A percentile compares a stretch with the other conserved stretches of the same genome.
phyloP scores from a whole-genome alignment of 23 red algal species.

The Gracilaria domingensis region DNA sequence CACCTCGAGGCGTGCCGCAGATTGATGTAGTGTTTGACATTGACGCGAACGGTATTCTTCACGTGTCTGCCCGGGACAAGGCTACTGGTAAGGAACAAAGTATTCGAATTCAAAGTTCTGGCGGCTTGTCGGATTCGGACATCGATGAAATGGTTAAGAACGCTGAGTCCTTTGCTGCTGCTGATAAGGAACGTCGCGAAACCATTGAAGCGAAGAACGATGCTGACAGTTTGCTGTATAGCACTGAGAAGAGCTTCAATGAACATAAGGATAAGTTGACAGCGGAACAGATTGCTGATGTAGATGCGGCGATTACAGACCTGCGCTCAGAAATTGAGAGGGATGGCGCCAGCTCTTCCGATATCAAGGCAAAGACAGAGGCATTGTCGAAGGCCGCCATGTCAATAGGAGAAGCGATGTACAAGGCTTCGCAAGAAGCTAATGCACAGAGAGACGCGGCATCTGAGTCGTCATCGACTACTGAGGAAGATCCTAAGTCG shows the following conservation, averaged over 20 bases:
- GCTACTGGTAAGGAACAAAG: slow-evolving; percentile 91
- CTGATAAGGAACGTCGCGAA: slow-evolving; percentile 82
- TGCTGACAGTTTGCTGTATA: slow-evolving; percentile 91
- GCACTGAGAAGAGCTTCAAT: slow-evolving; percentile 88
- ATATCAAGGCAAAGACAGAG: slow-evolving; percentile 92
- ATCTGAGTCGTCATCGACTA: slow-evolving; percentile 43
- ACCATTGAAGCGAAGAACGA: slow-evolving; percentile 92
- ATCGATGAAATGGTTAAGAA: slow-evolving; percentile 93
- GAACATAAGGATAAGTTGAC: slow-evolving; percentile 90
- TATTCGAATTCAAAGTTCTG: slow-evolving; percentile 88
- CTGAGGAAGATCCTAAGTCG: slow-evolving; percentile 51
- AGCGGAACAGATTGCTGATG: slow-evolving; percentile 61
- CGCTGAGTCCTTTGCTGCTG: slow-evolving; percentile 87
- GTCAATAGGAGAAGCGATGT: slow-evolving; percentile 98
- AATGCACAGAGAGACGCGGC: slow-evolving; percentile 60
- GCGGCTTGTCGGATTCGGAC: slow-evolving; percentile 83
- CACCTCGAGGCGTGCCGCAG: slow-evolving; percentile 92
- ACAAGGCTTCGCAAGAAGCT: slow-evolving; percentile 86
- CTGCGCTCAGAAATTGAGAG: slow-evolving; percentile 81
- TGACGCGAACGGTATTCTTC: slow-evolving; percentile 96
- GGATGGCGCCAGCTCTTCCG: slow-evolving; percentile 43
- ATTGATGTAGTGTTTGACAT: slow-evolving; percentile 98
- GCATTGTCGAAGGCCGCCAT: slow-evolving; percentile 94
- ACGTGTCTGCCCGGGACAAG: slow-evolving; percentile 93
- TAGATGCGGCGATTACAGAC: slow-evolving; percentile 79